A percentile compares a stretch with the other conserved stretches of the same genome.
These are phyloP conservation scores for Rhododendron vialii DNA, from an alignment of 148 eudicot genomes.

Conservation along the genomic window DNA sequence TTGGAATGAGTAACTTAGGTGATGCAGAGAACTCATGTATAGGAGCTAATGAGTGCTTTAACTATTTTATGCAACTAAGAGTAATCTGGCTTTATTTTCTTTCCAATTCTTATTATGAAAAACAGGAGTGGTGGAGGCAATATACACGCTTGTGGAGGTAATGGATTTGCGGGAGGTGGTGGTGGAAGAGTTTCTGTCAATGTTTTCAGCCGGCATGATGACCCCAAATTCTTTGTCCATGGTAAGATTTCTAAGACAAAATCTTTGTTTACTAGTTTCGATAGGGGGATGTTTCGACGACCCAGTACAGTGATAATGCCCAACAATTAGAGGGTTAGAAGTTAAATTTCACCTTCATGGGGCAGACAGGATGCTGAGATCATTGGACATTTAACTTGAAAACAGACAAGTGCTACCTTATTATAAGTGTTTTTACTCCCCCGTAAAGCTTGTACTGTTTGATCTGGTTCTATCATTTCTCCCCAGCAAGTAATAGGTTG, in stretches of 20 bases:
- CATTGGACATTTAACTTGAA: background rate
- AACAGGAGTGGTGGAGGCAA: slow-evolving; percentile 80
- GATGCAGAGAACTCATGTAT: background rate
- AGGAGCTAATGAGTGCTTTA: background rate
- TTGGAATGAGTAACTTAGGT: background rate
- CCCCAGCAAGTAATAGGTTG: background rate
- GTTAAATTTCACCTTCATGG: background rate
- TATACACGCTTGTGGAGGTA: slow-evolving; percentile 81
- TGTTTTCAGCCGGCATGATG: slow-evolving; percentile 72
- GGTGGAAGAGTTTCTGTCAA: slow-evolving; percentile 86
- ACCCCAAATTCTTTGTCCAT: slow-evolving; percentile 52
- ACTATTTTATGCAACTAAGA: background rate
- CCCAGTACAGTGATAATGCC: background rate
- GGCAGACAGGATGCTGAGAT: background rate
- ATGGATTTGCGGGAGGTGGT: slow-evolving; percentile 96
- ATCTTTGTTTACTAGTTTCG: slow-evolving; percentile 10
- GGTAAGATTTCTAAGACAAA: slow-evolving; percentile 39
- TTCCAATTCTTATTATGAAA: slow-evolving; percentile 17
- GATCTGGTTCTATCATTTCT: background rate
- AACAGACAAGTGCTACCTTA: background rate
- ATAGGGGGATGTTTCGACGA: background rate
- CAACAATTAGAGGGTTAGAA: background rate
- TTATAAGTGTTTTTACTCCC: background rate
- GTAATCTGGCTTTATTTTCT: background rate
- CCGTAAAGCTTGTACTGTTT: background rate